Evolutionary conservation across 176 grass and related monocot species (phyloP).

Genomic region (Triticum turgidum): DNA sequence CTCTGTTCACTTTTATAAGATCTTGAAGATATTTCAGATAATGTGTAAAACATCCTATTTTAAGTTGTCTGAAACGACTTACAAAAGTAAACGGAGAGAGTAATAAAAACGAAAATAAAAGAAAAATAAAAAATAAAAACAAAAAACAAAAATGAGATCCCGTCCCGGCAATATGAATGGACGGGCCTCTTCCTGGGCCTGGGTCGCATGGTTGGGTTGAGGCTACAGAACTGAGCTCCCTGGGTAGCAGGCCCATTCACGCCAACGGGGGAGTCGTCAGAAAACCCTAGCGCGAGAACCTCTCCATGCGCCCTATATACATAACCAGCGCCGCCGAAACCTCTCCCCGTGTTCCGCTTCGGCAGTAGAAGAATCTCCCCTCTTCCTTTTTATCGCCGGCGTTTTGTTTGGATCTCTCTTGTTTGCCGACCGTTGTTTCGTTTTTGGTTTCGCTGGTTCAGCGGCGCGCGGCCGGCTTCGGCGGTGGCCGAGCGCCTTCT

Average conservation of each 20-base stretch:
- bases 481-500: constrained; percentile 46
- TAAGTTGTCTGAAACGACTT: too few species aligned
- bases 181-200: not conserved
- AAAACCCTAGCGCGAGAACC: constrained; percentile 5
- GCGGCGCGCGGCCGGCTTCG: constrained; percentile 34
- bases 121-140: too few species aligned
- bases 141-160: too few species aligned
- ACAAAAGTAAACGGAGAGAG: too few species aligned
- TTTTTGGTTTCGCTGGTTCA: constrained; percentile 6
- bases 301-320: not conserved
- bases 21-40: too few species aligned
- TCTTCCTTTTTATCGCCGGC: too few species aligned
- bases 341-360: not conserved
- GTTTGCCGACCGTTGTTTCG: too few species aligned
- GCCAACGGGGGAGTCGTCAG: not conserved
- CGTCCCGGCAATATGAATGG: not conserved
- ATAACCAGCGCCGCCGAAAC: not conserved
- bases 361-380: not conserved
- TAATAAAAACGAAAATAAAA: too few species aligned
- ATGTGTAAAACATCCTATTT: too few species aligned
- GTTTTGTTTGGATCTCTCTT: not conserved
- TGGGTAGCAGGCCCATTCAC: not conserved
- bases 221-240: not conserved
- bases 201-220: too few species aligned
- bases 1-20: too few species aligned